Base-by-base conservation (phyloP, 2,329 filamentous ascomycete genomes). In the Colletotrichum eleusines region DNA sequence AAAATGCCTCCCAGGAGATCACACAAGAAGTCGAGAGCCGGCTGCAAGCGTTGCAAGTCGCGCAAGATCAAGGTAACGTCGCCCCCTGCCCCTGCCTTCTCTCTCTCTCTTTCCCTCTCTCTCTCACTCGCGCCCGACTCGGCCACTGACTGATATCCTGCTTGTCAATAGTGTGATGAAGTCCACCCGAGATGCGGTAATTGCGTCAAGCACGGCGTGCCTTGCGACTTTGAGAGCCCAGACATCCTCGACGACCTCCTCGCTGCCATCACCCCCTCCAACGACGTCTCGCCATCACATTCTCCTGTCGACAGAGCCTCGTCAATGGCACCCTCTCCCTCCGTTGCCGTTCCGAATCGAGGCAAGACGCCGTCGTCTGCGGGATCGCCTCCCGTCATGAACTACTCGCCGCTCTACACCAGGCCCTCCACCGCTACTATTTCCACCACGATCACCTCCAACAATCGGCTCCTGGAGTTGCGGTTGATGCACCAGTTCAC, bases 21-120 rank as follows among this genome's bases (percentile, higher is more conserved):
- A 51, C 90, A 92, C 80, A 92, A 91, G 77, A 92, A 92, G 82
- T 91, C 89, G 67, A 86, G 90, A 74, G 87, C 89, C 62, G 90
- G 90, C 55, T 92, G 90, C 75, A 84, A 86, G 72, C 83, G 88
- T 69, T 92, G 90, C 80, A 92, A 92, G 81, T 83, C 84, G 66
- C 84, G 90, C 72, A 92, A 92, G 80, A 91, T 92, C 77, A 92
- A 92, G 87, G 90, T 90, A 80, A 59, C 42, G 40, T 50, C n/a
- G n/a, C n/a, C n/a, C n/a, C n/a, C n/a, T n/a, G n/a, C n/a, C n/a
- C n/a, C n/a, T n/a, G n/a, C n/a, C n/a, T n/a, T n/a, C n/a, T n/a
- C n/a, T n/a, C n/a, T n/a, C n/a, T n/a, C n/a, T n/a, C n/a, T n/a
- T n/a, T n/a, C n/a, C n/a, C n/a, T n/a, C n/a, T n/a, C n/a, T n/a